Evolutionary conservation across 306 rosid species (phyloP).

Genomic region (Cajanus cajan): DNA sequence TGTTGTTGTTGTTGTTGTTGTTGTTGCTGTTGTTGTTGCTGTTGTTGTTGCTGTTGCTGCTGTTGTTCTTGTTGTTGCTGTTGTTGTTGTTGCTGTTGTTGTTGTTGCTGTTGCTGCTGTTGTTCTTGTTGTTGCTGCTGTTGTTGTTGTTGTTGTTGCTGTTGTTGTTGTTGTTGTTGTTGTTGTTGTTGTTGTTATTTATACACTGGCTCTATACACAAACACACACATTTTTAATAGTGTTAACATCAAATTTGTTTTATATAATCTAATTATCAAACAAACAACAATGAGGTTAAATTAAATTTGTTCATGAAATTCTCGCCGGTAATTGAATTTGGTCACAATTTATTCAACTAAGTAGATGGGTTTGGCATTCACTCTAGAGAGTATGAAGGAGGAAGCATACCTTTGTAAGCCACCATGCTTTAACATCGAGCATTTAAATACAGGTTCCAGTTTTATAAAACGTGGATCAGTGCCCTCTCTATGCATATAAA

Average conservation of each 20-base stretch:
- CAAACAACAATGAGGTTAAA: neutral
- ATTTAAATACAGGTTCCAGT: conserved; percentile 76
- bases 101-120: no score
- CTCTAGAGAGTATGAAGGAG: conserved; percentile 5
- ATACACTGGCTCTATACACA: neutral
- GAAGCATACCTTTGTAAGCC: conserved; percentile 57
- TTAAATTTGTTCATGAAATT: neutral
- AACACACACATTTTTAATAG: neutral
- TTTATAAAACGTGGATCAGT: conserved; percentile 92
- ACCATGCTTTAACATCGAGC: conserved; percentile 67
- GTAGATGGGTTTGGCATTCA: neutral
- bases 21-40: no score
- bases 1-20: no score
- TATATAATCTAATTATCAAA: conserved; percentile 8
- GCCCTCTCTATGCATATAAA: conserved; percentile 56
- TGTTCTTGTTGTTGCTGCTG: no score
- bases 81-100: no score
- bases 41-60: no score
- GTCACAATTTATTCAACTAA: neutral
- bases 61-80: no score
- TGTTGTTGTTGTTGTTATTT: no score
- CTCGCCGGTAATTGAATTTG: neutral
- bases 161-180: no score
- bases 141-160: no score
- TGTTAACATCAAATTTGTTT: neutral